Conservation (phyloP, 768 basidiomycete species). For the Agaricus sinodeliciosus region DNA sequence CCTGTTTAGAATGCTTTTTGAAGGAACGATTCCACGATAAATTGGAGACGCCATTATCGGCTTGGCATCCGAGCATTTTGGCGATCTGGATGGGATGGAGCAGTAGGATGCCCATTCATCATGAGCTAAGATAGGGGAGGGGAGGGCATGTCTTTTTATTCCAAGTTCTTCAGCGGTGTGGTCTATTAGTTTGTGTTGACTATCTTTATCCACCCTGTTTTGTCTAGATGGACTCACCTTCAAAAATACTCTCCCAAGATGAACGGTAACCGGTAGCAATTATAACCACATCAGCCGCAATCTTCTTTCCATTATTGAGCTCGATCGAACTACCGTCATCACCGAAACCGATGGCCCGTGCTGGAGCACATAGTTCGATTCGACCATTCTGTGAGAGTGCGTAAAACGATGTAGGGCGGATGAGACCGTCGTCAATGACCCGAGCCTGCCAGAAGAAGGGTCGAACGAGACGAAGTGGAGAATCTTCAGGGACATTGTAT, state of each 20-base stretch:
- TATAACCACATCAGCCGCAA: slow-evolving; percentile 41
- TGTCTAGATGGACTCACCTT: slow-evolving; percentile 11
- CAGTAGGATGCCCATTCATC: slow-evolving; percentile 3
- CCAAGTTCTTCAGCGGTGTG: slow-evolving; percentile 43
- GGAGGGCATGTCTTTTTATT: slow-evolving; percentile 31
- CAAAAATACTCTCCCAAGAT: slow-evolving; percentile 44
- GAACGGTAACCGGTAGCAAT: slow-evolving; percentile 55
- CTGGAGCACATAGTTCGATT: slow-evolving; percentile 41
- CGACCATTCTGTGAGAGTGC: slow-evolving; percentile 38
- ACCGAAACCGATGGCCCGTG: slow-evolving; percentile 30
- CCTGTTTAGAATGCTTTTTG: slow-evolving; percentile 43
- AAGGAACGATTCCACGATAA: slow-evolving; percentile 58
- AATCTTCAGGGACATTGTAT: slow-evolving; percentile 32
- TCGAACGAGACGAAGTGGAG: slow-evolving; percentile 40
- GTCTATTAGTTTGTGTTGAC: slow-evolving; percentile 22
- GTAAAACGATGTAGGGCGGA: slow-evolving; percentile 40
- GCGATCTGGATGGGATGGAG: neutral
- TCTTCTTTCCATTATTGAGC: slow-evolving; percentile 32
- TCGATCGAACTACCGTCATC: slow-evolving; percentile 31
- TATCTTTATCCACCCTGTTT: too few species aligned
- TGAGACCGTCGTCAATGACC: slow-evolving; percentile 46
- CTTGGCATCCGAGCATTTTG: neutral
- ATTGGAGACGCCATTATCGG: slow-evolving; percentile 21
- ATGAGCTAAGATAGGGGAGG: neutral
- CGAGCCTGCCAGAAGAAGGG: slow-evolving; percentile 31